phyloP scores from a whole-genome alignment of 805 yeast genomes.

The Hanseniaspora singularis region DNA sequence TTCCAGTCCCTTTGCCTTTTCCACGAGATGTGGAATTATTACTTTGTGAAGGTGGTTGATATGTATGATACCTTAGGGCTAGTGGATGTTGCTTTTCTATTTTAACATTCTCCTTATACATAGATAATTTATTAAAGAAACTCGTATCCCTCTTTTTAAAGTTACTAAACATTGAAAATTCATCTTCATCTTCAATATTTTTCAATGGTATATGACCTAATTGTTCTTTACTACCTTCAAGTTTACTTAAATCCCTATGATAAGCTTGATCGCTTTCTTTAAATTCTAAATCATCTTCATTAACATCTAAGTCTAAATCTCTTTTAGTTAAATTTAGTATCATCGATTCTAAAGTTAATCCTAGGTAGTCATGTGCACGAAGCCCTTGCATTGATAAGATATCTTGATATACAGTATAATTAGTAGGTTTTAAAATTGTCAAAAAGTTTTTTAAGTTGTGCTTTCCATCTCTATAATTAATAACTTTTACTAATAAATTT shows the following conservation, averaged over 20 bases:
- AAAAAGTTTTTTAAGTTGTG: constrained; percentile 11
- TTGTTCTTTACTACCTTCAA: constrained; percentile 6
- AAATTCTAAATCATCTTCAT: not conserved
- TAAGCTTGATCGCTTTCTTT: not conserved
- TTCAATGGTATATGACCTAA: constrained; percentile 9
- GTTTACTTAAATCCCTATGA: constrained; percentile 3
- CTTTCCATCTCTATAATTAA: constrained; percentile 13
- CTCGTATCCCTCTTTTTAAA: constrained; percentile 9
- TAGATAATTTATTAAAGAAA: constrained; percentile 9
- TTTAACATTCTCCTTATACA: constrained; percentile 13
- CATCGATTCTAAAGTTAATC: constrained; percentile 7
- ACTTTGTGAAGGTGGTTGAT: constrained; percentile 3
- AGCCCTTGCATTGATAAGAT: constrained; percentile 6
- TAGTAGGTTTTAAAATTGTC: constrained; percentile 9
- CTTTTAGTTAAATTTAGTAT: constrained; percentile 9
- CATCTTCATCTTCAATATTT: constrained; percentile 9
- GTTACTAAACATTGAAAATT: not conserved
- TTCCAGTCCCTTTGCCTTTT: not conserved
- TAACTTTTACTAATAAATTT: constrained; percentile 4
- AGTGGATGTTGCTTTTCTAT: constrained; percentile 14
- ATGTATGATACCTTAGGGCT: constrained; percentile 12
- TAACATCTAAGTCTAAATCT: constrained; percentile 8
- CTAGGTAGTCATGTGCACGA: constrained; percentile 10
- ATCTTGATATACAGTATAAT: constrained; percentile 10
- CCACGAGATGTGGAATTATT: not conserved